Conservation (phyloP, 2,329 filamentous ascomycete species). For the Mariannaea elegans region DNA sequence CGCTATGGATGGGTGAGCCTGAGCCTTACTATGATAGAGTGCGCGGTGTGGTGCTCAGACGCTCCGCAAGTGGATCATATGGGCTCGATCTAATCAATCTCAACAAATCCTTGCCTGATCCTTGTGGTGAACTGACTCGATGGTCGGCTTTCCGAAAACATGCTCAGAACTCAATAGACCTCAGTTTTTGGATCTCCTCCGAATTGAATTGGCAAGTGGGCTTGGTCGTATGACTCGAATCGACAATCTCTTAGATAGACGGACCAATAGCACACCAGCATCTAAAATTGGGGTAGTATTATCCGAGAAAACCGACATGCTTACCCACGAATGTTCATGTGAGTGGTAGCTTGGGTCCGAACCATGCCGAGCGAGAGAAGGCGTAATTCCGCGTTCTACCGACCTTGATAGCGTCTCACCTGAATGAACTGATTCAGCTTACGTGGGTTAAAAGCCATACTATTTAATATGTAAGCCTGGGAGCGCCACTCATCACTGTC, state of each 20-base stretch:
- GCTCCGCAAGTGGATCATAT: not conserved
- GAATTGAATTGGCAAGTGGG: too few relatives aligned
- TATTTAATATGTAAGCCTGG: constrained; percentile 6
- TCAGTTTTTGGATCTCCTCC: too few relatives aligned
- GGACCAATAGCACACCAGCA: not conserved
- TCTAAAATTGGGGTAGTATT: too few relatives aligned
- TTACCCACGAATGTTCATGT: not conserved
- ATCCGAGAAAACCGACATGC: too few relatives aligned
- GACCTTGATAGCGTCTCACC: constrained; percentile 26
- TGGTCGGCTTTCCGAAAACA: too few relatives aligned
- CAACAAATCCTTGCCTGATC: constrained; percentile 14
- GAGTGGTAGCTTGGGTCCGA: constrained; percentile 9
- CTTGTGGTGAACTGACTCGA: not conserved
- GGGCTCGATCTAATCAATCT: constrained; percentile 34
- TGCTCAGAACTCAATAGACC: too few relatives aligned
- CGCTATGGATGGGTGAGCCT: not conserved
- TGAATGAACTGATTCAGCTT: constrained; percentile 9
- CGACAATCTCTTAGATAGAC: not conserved
- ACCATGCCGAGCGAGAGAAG: constrained; percentile 2
- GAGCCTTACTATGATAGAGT: too few relatives aligned
- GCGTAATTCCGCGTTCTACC: constrained; percentile 17
- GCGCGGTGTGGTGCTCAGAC: too few relatives aligned
- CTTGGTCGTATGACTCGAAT: not conserved
- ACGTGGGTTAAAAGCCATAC: not conserved
- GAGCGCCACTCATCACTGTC: not conserved